Base-by-base conservation (phyloP, 2,329 filamentous ascomycete species). In the Iodosphaeria phyllophila region DNA sequence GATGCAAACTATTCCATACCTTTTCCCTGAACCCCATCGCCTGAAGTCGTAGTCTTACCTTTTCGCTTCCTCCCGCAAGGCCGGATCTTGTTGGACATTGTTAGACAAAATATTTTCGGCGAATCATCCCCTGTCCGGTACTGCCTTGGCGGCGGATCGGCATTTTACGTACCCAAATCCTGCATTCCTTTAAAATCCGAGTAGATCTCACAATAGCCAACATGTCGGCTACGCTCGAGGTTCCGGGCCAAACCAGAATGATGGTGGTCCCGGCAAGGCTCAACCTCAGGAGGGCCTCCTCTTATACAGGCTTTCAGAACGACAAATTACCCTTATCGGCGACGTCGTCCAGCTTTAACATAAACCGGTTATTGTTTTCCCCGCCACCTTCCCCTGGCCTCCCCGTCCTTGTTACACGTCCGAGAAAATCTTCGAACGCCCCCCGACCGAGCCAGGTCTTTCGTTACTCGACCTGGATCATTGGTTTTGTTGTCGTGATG, bases 301-400 rank as follows among this genome's bases (percentile, higher is more conserved):
- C 65, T 4, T 74, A 66, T 42, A 60, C 44, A 58, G 29, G 50
- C 56, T 15, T 14, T 12, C 17, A 16, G 5, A 25, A 27, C 10
- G 64, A 71, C 35, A 60, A 47, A 40, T 54, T 46, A 1, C 60
- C 64, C 5, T 39, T 64, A 7, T 73, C 65, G 13, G 65, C 65
- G 24, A 73, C 59, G 14, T 73, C 60, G 17, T 69, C 68, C 11
- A 54, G 65, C 23, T 73, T 73, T 47, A 67, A 52, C 45, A 71
- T 75, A 48, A 72, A 72, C 38, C 67, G 77, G 33, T 59, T 78
- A 19, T 52, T 73, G 36, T 72, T 68, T 45, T 71, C 66, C 2
- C 77, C 74, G 14, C 73, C 74, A 4, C 64, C 64, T 17, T 86
- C 73, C 2, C 76, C 74, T 3, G 66, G 67, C 33, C 61, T 83